Evolutionary conservation across 345 rosid genomes (phyloP).

Genomic region (Brassica juncea): DNA sequence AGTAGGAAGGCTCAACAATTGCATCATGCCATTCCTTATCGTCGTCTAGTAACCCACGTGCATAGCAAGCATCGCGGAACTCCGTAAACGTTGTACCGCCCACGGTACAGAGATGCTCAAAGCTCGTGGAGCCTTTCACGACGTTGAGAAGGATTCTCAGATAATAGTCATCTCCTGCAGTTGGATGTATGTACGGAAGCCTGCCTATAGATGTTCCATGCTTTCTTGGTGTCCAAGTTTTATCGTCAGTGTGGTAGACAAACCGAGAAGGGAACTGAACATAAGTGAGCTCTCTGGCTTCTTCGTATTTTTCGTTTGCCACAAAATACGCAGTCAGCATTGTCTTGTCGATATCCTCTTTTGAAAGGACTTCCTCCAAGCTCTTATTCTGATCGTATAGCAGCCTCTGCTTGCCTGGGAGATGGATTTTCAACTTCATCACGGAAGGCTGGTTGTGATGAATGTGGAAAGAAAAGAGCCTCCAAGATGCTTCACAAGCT

Average conservation of each 20-base stretch:
- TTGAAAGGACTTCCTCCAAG: background rate
- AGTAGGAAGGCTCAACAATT: background rate
- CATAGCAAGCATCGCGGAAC: background rate
- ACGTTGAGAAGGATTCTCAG: background rate
- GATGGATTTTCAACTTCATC: background rate
- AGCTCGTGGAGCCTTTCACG: background rate
- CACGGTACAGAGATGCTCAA: background rate
- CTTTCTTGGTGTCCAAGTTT: background rate
- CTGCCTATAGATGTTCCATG: background rate
- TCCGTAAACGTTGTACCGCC: too few relatives aligned
- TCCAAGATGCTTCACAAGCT: conserved; percentile 6
- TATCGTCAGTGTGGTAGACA: background rate
- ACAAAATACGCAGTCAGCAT: conserved; percentile 4
- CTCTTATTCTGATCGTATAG: accelerated
- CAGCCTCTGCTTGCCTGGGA: background rate
- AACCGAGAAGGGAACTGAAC: background rate
- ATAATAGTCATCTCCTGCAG: background rate
- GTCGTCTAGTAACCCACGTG: background rate
- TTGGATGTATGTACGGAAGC: background rate
- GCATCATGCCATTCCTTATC: conserved; percentile 4
- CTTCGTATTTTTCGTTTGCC: background rate
- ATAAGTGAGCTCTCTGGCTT: background rate
- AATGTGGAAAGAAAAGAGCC: background rate
- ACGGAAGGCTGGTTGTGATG: background rate
- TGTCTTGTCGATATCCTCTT: background rate